Evolutionary conservation across 805 yeast genomes (phyloP).

Genomic region (Starmerella cellae): DNA sequence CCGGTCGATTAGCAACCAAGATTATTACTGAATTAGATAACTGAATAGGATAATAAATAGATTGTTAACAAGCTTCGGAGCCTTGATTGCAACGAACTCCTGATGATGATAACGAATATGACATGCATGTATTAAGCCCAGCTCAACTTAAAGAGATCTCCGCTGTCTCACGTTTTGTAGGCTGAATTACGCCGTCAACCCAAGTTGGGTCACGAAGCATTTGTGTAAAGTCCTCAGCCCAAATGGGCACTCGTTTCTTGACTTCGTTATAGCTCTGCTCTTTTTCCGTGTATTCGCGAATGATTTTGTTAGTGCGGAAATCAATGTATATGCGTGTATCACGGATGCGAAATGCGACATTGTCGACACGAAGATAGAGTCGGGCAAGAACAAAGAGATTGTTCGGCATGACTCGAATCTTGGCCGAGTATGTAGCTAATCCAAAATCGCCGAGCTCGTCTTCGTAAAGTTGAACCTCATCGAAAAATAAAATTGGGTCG

Average conservation of each 20-base stretch:
- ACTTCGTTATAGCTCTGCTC: slow-evolving; percentile 43
- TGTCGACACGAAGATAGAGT: slow-evolving; percentile 77
- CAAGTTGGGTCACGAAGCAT: slow-evolving; percentile 71
- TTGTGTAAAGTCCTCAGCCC: slow-evolving; percentile 51
- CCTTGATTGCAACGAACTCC: no score
- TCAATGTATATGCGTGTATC: slow-evolving; percentile 81
- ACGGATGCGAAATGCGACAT: slow-evolving; percentile 67
- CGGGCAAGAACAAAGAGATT: slow-evolving; percentile 62
- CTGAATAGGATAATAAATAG: no score
- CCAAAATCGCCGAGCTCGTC: slow-evolving; percentile 98
- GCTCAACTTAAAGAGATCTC: background rate
- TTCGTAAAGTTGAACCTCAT: slow-evolving; percentile 77
- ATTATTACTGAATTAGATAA: slow-evolving; percentile 5
- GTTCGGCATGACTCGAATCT: slow-evolving; percentile 78
- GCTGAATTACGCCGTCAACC: slow-evolving; percentile 35
- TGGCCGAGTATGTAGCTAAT: slow-evolving; percentile 58
- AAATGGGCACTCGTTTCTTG: slow-evolving; percentile 32
- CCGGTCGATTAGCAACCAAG: slow-evolving; percentile 13
- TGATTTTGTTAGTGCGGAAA: slow-evolving; percentile 45
- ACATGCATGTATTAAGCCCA: background rate
- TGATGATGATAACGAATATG: no score
- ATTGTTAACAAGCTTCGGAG: no score
- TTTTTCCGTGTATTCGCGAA: slow-evolving; percentile 67
- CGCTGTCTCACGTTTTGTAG: background rate
- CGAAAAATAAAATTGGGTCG: slow-evolving; percentile 80